Percentiles rank a stretch among this genome's conserved stretches.
Conservation (phyloP, 2,329 filamentous ascomycete species). For the Fusarium beomiforme region DNA sequence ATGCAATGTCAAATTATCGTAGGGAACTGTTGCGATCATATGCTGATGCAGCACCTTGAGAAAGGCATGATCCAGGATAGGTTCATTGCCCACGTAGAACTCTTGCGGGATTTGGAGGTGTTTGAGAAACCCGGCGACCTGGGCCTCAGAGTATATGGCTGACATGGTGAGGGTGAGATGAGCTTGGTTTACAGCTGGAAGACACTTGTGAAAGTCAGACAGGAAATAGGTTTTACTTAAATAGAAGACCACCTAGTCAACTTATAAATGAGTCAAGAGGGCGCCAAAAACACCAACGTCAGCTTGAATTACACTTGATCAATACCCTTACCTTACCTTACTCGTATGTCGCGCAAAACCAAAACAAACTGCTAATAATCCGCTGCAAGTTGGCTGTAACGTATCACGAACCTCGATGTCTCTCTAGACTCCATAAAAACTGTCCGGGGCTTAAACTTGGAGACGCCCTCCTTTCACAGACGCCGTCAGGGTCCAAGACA, state of each 20-base stretch:
- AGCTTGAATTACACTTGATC: constrained; percentile 24
- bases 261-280: constrained; percentile 19
- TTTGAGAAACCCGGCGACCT: constrained; percentile 44
- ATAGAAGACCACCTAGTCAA: constrained; percentile 6
- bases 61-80: constrained; percentile 45
- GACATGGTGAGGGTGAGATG: constrained; percentile 36
- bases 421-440: constrained; percentile 31
- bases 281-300: constrained; percentile 18
- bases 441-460: constrained; percentile 17
- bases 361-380: constrained; percentile 4
- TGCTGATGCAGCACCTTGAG: constrained; percentile 54
- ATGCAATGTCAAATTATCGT: constrained; percentile 66
- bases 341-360: constrained; percentile 31
- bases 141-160: constrained; percentile 42
- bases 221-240: not conserved
- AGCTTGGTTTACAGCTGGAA: not conserved
- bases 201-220: not conserved
- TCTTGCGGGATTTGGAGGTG: constrained; percentile 43
- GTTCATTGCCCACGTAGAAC: constrained; percentile 41
- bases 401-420: constrained; percentile 22
- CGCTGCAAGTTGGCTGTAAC: constrained; percentile 20
- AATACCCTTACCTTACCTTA: constrained; percentile 4
- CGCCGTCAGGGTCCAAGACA: constrained; percentile 9
- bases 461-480: constrained; percentile 24
- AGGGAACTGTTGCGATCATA: constrained; percentile 63